These are phyloP conservation scores for Leccinum boreale DNA, from an alignment of 768 basidiomycete genomes.

Conservation along the genomic window DNA sequence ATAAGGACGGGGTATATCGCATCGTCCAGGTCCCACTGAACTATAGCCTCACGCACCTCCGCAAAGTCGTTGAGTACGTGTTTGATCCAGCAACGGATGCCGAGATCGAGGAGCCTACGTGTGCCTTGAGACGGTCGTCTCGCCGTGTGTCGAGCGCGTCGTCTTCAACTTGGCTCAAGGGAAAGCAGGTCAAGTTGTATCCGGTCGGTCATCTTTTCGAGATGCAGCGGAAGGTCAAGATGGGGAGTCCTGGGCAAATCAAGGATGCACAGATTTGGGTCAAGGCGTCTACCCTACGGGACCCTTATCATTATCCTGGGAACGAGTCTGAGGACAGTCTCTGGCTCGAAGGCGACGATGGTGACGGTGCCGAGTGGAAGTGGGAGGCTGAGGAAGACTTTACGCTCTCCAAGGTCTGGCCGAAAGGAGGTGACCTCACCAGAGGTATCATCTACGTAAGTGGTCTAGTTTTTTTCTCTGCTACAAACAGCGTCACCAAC, in stretches of 20 bases:
- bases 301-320: constrained; percentile 44
- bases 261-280: constrained; percentile 45
- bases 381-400: constrained; percentile 74
- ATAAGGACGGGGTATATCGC: constrained; percentile 54
- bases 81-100: constrained; percentile 37
- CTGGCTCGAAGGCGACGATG: constrained; percentile 25
- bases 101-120: constrained; percentile 20
- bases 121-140: constrained; percentile 15
- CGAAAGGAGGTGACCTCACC: constrained; percentile 36
- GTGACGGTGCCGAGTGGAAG: constrained; percentile 49
- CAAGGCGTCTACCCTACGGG: constrained; percentile 50
- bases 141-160: constrained; percentile 24
- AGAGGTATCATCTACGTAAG: constrained; percentile 64
- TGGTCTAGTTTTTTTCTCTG: constrained; percentile 3
- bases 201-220: constrained; percentile 55
- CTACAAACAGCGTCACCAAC: neutral
- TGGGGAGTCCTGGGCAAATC: constrained; percentile 53
- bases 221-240: constrained; percentile 45
- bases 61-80: constrained; percentile 57
- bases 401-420: constrained; percentile 58
- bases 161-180: constrained; percentile 14
- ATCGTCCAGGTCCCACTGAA: constrained; percentile 67
- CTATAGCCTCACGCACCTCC: constrained; percentile 67
- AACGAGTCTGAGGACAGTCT: constrained; percentile 37
- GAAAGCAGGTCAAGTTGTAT: constrained; percentile 14